Evolutionary conservation across 495 filamentous ascomycete genomes (phyloP).

Genomic region (Trichoderma erinaceum): DNA sequence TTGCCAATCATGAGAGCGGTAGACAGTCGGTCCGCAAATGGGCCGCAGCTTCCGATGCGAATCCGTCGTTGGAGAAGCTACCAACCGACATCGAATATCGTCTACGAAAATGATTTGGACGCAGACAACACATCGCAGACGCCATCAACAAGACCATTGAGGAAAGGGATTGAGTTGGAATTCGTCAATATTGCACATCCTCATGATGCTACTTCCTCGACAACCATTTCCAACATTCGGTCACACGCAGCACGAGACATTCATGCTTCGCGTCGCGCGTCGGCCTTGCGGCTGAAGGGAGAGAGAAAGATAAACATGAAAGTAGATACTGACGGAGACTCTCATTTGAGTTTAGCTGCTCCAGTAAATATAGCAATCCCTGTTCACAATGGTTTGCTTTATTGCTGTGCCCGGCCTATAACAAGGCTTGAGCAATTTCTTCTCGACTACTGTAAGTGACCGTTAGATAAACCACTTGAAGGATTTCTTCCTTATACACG

Average conservation of each 20-base stretch:
- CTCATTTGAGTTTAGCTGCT: background rate
- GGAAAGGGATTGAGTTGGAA: background rate
- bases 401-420: background rate
- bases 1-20: background rate
- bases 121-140: background rate
- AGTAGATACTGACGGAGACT: background rate
- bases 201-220: background rate
- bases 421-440: background rate
- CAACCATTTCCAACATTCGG: background rate
- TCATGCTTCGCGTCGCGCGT: background rate
- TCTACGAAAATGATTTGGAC: background rate
- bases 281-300: background rate
- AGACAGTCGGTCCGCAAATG: background rate
- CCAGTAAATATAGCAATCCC: background rate
- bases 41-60: background rate
- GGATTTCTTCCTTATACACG: background rate
- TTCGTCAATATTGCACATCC: background rate
- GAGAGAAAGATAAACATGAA: background rate
- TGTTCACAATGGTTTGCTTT: background rate
- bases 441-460: background rate
- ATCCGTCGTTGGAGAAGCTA: background rate
- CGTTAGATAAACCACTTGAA: background rate
- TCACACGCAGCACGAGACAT: background rate
- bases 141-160: background rate
- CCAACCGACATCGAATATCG: background rate